These are phyloP conservation scores for Prunus fruticosa DNA, from an alignment of 306 rosid genomes.

Conservation along the genomic window DNA sequence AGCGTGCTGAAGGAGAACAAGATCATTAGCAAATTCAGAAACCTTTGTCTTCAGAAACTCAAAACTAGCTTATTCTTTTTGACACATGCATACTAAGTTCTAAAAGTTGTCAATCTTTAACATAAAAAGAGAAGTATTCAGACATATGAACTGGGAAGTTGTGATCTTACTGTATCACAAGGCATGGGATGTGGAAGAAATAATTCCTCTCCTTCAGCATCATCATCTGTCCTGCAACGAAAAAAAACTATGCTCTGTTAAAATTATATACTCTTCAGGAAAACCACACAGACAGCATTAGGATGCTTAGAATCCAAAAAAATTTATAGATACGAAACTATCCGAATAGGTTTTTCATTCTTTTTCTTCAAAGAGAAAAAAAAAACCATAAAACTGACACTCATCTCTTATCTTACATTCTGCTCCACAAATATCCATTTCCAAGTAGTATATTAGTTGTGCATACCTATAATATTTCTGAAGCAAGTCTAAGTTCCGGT, in stretches of 20 bases:
- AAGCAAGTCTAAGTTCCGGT: conserved; percentile 74
- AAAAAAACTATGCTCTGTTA: conserved; percentile 7
- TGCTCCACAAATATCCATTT: not conserved
- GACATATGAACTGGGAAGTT: conserved; percentile 18
- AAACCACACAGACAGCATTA: not conserved
- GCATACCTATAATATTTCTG: conserved; percentile 84
- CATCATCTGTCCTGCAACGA: conserved; percentile 65
- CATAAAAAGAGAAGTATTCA: not conserved
- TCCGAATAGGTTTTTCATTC: not conserved
- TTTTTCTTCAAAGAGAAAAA: not conserved
- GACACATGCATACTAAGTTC: not conserved
- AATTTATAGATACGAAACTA: not conserved
- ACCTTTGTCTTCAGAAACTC: not conserved
- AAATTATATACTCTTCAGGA: not conserved
- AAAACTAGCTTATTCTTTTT: not conserved
- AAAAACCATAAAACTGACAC: not conserved
- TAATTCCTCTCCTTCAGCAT: conserved; percentile 65
- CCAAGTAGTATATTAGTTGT: not conserved
- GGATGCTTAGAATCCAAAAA: not conserved
- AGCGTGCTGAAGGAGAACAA: conserved; percentile 35
- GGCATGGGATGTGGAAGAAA: conserved; percentile 41
- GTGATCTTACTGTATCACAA: conserved; percentile 43
- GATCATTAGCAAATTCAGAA: conserved; percentile 17
- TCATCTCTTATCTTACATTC: not conserved
- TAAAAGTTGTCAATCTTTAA: not conserved